Evolutionary conservation across 1,284 basidiomycete genomes (phyloP), one percentile per base, ranked within the genome.

Genomic region (Dichomitus squalens): DNA sequence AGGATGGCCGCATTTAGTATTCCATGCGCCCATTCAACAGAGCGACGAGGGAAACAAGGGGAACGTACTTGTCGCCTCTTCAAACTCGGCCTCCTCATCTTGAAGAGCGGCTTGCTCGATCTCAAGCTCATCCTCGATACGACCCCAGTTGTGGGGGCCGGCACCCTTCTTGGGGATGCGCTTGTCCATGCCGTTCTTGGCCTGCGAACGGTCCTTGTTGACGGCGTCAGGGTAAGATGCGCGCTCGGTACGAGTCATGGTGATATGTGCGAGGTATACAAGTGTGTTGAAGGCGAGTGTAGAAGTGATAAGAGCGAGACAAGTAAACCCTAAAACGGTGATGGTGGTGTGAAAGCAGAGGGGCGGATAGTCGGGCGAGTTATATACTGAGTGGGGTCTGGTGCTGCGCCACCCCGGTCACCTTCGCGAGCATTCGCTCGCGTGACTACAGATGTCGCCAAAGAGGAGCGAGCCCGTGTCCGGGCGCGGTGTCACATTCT

Each of bases 61-160:
- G 20, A 4, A n/a, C 68, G 27, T 51, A 62, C 65, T 64, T 38
- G 53, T 63, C 25, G 61, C 64, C 21, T 76, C 73, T 23, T 75
- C 77, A n/a, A 74, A 65, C 27, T 82, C 80, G 35, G 64, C 65
- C 33, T 76, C 70, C 64, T 82, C 82, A 68, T 88, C 85, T 38
- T 75, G 75, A 20, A 78, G 56, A 11, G 81, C 85, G 23, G 77
- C 80, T 49, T 69, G 72, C 74, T 87, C 87, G 68, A 82, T 77
- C 59, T 80, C 76, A 40, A 73, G 75, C 74, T 93, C 88, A 66
- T 92, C 79, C 14, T 73, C 73, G 65, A 91, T 72, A 50, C 80
- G 82, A 59, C 93, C 93, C 93, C 93, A 95, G 76, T 92, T 93
- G 76, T 93, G 86, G 3, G 81, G 77, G 38, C 93, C 93, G 38